These are phyloP conservation scores for Hibiscus tridactylites DNA, from an alignment of 345 rosid genomes.

Conservation along the genomic window DNA sequence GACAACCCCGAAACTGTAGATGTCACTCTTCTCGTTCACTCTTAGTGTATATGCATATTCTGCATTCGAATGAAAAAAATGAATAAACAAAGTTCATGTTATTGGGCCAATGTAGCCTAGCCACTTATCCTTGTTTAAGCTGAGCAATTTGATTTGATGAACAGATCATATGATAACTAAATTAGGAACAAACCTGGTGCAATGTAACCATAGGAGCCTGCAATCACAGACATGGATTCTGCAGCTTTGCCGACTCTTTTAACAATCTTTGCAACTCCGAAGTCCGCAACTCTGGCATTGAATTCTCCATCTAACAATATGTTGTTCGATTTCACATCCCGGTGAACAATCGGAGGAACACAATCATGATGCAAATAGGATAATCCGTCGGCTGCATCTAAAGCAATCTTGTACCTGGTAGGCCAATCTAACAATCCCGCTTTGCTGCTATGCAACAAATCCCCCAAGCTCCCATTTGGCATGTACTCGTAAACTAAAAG, in stretches of 20 bases:
- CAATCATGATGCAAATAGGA: conserved; percentile 91
- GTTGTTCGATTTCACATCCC: conserved; percentile 87
- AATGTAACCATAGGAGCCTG: conserved; percentile 88
- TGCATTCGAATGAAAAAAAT: conserved; percentile 17
- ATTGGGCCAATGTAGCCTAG: not conserved
- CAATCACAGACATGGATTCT: conserved; percentile 74
- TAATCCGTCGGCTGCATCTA: conserved; percentile 83
- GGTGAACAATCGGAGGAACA: conserved; percentile 85
- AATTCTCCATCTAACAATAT: conserved; percentile 66
- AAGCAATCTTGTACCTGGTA: conserved; percentile 55
- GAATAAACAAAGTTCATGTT: not conserved
- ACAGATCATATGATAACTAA: too few species aligned
- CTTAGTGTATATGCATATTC: conserved; percentile 80
- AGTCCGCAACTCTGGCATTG: conserved; percentile 77
- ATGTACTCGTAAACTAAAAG: conserved; percentile 85
- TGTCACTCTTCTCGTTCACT: conserved; percentile 93
- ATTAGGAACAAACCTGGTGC: conserved; percentile 65
- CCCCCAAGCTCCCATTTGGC: conserved; percentile 89
- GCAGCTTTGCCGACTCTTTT: conserved; percentile 33
- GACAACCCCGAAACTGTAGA: conserved; percentile 86
- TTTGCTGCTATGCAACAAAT: conserved; percentile 50
- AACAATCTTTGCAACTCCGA: conserved; percentile 77
- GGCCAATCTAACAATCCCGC: conserved; percentile 60
- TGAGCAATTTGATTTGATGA: too few species aligned
- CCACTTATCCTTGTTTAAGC: too few species aligned